Evolutionary conservation across 2,329 filamentous ascomycete species (phyloP), one percentile per base, ranked within the genome.

Genomic region (Davidsoniella virescens): DNA sequence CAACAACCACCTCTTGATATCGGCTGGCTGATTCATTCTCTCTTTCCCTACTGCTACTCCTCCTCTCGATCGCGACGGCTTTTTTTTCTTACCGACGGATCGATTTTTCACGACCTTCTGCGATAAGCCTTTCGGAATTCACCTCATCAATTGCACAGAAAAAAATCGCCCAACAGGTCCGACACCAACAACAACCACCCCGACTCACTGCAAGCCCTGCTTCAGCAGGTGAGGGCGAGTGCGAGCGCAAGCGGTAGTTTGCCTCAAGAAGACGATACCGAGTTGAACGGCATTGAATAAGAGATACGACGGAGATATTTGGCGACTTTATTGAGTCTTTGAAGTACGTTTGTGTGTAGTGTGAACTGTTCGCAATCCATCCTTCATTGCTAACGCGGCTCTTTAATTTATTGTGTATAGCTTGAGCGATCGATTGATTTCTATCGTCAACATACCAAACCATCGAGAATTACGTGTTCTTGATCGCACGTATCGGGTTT

Each of bases 351-450:
- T 50, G 52, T 48, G 50, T 44, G 7, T 29, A 29, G 26, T 29
- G 26, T 29, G 26, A 29, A 25, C 52, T 49, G 36, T 43, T 33
- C 25, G 38, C 52, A 53, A 23, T 38, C 45, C 29, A 50, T 44
- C 29, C 41, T 50, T 46, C 33, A 41, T 50, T 50, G 25, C 48
- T 53, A 48, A 53, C 52, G 50, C 52, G 52, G 44, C 45, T 44
- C n/a, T 25, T 29, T 20, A 23, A 44, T 50, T 44, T 53, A 20
- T 38, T 44, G 38, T 40, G 38, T 42, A 46, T 45, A 50, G 47
- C 33, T 53, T 53, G 47, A 53, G 37, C 45, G 45, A 44, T 49
- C 29, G 51, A 50, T 50, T 47, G 18, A 50, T 37, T 53, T 53
- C 38, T 25, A 44, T 53, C 47, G 51, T 45, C 26, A 43, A 43